Percentiles rank a stretch among this genome's conserved stretches.
phyloP scores from a whole-genome alignment of 495 filamentous ascomycete genomes.

The Hypoxylon fuscum region DNA sequence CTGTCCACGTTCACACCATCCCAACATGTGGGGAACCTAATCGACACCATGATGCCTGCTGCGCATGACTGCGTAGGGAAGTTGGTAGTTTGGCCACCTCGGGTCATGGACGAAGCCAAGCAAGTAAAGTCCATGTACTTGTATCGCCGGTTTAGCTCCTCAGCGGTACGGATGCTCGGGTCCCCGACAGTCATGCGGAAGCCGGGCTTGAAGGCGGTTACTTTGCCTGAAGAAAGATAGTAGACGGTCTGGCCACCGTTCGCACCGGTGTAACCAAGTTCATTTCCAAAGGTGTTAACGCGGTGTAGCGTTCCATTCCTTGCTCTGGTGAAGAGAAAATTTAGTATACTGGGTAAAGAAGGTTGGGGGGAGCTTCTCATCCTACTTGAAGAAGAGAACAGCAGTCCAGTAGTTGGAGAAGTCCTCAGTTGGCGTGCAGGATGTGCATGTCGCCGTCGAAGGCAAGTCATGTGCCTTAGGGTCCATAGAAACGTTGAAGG shows the following conservation, averaged over 20 bases:
- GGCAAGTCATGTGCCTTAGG: conserved; percentile 40
- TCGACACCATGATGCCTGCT: conserved; percentile 53
- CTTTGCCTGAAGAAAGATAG: conserved; percentile 50
- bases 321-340: conserved; percentile 29
- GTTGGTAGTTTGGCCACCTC: conserved; percentile 50
- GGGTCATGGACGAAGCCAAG: conserved; percentile 49
- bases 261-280: conserved; percentile 50
- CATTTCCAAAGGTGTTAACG: conserved; percentile 52
- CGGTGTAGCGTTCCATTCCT: conserved; percentile 54
- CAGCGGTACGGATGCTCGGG: conserved; percentile 48
- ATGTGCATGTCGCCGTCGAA: conserved; percentile 48
- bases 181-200: conserved; percentile 60
- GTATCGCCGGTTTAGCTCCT: conserved; percentile 52
- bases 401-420: conserved; percentile 56
- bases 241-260: conserved; percentile 55
- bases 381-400: conserved; percentile 51
- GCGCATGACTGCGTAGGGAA: conserved; percentile 46
- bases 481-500: conserved; percentile 49
- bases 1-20: conserved; percentile 52
- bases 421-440: conserved; percentile 45
- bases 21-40: conserved; percentile 54
- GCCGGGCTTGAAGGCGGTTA: conserved; percentile 54
- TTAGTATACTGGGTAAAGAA: conserved; percentile 26
- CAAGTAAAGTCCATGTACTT: conserved; percentile 54
- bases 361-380: neutral